Base-by-base conservation (phyloP, 129 eudicot species). In the Flaveria linearis region DNA sequence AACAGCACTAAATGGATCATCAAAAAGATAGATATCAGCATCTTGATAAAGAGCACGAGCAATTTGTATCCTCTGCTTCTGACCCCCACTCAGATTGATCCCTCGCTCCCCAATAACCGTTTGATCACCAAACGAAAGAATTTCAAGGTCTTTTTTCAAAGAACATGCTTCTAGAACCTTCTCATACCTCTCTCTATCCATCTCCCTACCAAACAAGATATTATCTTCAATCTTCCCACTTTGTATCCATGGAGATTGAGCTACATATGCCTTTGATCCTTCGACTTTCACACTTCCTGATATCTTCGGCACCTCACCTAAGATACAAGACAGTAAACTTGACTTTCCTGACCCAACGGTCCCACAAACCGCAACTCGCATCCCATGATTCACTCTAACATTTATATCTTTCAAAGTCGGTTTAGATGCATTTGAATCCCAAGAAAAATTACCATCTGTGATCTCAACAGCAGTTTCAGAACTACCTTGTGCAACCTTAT, bases 401-500 rank as follows among this genome's bases (percentile, higher is more conserved):
- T 77, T 77, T 17, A 84, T 72, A 67, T 77, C 76, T 28, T 69
- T 77, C n/a, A 84, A 42, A 8, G 85, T 85, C 9, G 68, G 80
- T 14, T 73, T 85, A 1, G 46, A 78, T 4, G 49, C 76, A 56
- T 57, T 41, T 15, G 17, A 26, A 68, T 77, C 88, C 88, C 88
- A 85, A 9, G 81, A 33, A n/a, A 85, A 74, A 14, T 71, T 71
- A 45, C 88, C 98, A 4, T 76, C 53, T 6, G 81, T 77, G 14
- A 94, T 94, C 85, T 88, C 88, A 30, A 94, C 66, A 49, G 86
- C 89, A 12, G 43, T 64, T 33, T 83, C 88, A 17, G 92, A 81
- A 16, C 71, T 76, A 69, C 74, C 85, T 70, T n/a, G 66, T 23
- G 88, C 74, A 79, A 88, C 84, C 83, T 83, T 88, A 82, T 87